Conservation (phyloP, 2,329 filamentous ascomycete species). For the Rhynchosporium secalis region DNA sequence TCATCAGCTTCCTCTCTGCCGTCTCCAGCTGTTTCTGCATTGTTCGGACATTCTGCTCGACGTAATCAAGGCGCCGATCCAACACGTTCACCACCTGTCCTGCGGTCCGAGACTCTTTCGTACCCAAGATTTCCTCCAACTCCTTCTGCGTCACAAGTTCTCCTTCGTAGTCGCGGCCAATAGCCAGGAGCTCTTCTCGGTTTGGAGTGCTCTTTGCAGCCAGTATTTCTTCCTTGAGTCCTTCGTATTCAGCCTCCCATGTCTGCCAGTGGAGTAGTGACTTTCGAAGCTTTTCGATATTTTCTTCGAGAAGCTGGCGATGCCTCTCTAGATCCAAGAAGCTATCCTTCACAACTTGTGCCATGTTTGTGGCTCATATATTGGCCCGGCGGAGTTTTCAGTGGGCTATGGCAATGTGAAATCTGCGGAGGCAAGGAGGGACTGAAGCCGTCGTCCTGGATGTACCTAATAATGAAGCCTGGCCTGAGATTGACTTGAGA, state of each 20-base stretch:
- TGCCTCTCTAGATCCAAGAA: conserved; percentile 74
- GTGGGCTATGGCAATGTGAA: background rate
- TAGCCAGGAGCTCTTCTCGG: conserved; percentile 51
- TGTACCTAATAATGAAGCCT: too few relatives aligned
- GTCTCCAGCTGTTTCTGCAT: conserved; percentile 67
- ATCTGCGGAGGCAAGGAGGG: background rate
- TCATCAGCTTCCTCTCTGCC: conserved; percentile 69
- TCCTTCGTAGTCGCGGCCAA: conserved; percentile 53
- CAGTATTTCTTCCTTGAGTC: conserved; percentile 78
- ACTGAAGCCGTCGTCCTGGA: background rate
- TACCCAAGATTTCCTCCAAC: conserved; percentile 49
- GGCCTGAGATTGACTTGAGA: too few relatives aligned
- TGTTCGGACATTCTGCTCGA: conserved; percentile 74
- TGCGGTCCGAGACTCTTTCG: conserved; percentile 50
- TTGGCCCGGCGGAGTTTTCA: background rate
- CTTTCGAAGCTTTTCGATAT: conserved; percentile 70
- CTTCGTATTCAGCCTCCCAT: conserved; percentile 90
- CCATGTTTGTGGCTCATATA: conserved; percentile 26
- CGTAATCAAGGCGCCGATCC: conserved; percentile 81
- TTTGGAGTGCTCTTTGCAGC: conserved; percentile 45
- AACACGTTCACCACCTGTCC: conserved; percentile 68
- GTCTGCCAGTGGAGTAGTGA: conserved; percentile 85
- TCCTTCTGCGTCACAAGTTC: conserved; percentile 63
- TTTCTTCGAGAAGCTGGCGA: conserved; percentile 72
- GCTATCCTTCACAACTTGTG: conserved; percentile 37